phyloP scores from a whole-genome alignment of 2,329 filamentous ascomycete genomes.

The Cladophialophora exuberans region DNA sequence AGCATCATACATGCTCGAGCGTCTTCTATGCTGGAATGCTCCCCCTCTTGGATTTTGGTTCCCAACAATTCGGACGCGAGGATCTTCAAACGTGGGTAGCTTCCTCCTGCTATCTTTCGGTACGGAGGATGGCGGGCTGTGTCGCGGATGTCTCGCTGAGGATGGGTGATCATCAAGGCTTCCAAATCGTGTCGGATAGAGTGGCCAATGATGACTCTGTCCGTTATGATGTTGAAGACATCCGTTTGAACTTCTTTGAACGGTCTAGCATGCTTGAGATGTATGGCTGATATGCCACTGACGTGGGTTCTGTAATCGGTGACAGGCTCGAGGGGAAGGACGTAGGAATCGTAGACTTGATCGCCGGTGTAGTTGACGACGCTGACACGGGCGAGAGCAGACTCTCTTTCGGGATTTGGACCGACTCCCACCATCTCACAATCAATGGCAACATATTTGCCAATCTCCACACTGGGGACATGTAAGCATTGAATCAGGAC shows the following conservation, averaged over 20 bases:
- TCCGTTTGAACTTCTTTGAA: conserved; percentile 78
- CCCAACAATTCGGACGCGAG: conserved; percentile 61
- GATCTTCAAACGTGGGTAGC: conserved; percentile 57
- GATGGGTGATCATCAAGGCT: conserved; percentile 77
- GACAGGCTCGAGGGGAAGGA: conserved; percentile 74
- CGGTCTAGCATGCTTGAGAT: conserved; percentile 69
- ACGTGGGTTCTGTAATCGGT: conserved; percentile 89
- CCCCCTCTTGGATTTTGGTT: conserved; percentile 62
- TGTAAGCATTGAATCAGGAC: background rate
- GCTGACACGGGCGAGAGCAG: conserved; percentile 82
- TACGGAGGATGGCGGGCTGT: conserved; percentile 79
- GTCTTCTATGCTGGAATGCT: conserved; percentile 71
- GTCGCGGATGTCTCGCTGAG: conserved; percentile 77
- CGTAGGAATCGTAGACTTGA: conserved; percentile 93
- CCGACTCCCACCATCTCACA: conserved; percentile 97
- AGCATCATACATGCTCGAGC: conserved; percentile 88
- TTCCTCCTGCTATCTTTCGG: conserved; percentile 59
- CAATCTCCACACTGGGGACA: conserved; percentile 64
- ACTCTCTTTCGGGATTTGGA: conserved; percentile 64
- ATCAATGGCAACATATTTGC: conserved; percentile 91
- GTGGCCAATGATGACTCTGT: conserved; percentile 78
- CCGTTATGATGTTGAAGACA: conserved; percentile 69
- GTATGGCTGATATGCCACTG: conserved; percentile 75
- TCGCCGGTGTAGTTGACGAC: conserved; percentile 92
- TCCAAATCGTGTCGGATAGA: conserved; percentile 77